Conservation (phyloP, 148 eudicot genomes). For the Heliosperma pusillum region DNA sequence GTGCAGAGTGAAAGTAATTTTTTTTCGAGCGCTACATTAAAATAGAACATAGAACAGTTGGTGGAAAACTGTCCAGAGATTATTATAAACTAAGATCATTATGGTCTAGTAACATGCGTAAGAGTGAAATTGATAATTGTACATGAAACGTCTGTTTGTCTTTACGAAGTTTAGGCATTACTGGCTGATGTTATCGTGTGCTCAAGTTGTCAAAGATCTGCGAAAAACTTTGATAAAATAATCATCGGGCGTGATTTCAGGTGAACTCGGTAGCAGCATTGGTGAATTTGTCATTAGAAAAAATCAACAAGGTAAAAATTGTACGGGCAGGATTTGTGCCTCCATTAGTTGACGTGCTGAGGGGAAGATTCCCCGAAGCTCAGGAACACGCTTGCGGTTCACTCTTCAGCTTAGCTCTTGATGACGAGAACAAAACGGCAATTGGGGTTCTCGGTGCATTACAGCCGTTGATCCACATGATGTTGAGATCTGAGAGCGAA, state of each 20-base stretch:
- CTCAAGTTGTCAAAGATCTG: not conserved
- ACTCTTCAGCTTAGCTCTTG: conserved; percentile 78
- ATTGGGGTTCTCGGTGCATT: conserved; percentile 81
- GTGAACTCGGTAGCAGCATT: conserved; percentile 67
- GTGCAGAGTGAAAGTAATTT: not conserved
- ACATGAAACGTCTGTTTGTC: not conserved
- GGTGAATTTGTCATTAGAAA: conserved; percentile 77
- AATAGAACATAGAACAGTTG: not conserved
- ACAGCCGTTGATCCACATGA: conserved; percentile 64
- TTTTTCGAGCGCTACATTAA: not conserved
- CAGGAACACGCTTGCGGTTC: conserved; percentile 90
- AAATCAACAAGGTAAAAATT: conserved; percentile 77
- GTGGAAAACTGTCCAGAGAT: not conserved
- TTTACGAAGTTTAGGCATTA: conserved; percentile 2
- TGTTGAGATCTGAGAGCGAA: conserved; percentile 53
- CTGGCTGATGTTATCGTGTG: not conserved
- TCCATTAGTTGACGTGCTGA: conserved; percentile 60
- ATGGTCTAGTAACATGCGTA: conserved; percentile 1
- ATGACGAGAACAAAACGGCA: conserved; percentile 77
- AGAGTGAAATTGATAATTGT: conserved; percentile 11
- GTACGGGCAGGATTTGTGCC: conserved; percentile 79
- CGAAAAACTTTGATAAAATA: not conserved
- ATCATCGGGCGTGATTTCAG: conserved; percentile 4
- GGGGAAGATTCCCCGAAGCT: conserved; percentile 61
- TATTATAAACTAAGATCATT: not conserved